These are phyloP conservation scores for Apiotrichum domesticum DNA, from an alignment of 1,284 basidiomycete species.

Conservation along the genomic window DNA sequence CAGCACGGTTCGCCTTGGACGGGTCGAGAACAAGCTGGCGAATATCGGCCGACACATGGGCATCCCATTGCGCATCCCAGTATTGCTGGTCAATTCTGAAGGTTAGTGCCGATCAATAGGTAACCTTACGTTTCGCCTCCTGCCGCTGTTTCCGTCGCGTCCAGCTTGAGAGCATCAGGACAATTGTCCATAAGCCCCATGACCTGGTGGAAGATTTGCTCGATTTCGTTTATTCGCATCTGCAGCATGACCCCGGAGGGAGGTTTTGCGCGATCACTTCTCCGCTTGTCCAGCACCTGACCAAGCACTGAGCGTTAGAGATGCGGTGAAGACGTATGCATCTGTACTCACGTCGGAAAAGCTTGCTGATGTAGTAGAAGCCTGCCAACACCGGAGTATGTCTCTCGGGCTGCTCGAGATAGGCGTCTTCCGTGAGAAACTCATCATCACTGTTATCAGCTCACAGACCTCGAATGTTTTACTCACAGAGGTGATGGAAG, in stretches of 20 bases:
- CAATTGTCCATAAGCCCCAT: conserved; percentile 40
- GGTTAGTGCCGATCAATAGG: background rate
- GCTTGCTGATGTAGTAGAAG: conserved; percentile 75
- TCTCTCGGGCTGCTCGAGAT: conserved; percentile 71
- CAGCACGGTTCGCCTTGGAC: conserved; percentile 64
- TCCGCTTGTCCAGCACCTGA: conserved; percentile 32
- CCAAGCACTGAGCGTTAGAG: conserved; percentile 26
- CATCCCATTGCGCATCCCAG: conserved; percentile 22
- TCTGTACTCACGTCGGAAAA: conserved; percentile 51
- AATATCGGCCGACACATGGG: conserved; percentile 64
- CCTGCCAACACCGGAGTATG: conserved; percentile 76
- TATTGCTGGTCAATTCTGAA: conserved; percentile 25
- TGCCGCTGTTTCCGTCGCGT: conserved; percentile 15
- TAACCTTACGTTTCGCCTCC: conserved; percentile 18
- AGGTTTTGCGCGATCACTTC: conserved; percentile 29
- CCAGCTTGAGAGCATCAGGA: conserved; percentile 33
- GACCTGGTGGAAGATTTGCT: conserved; percentile 36
- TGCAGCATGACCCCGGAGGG: conserved; percentile 36
- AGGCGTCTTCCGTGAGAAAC: conserved; percentile 65
- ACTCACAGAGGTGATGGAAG: conserved; percentile 33
- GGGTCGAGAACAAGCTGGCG: conserved; percentile 84
- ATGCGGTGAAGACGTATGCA: background rate
- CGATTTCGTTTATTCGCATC: conserved; percentile 37
- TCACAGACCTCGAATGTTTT: background rate
- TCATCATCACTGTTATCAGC: conserved; percentile 36